These are phyloP conservation scores for Stagonosporopsis chrysanthemi DNA, from an alignment of 2,329 filamentous ascomycete genomes.

Conservation along the genomic window DNA sequence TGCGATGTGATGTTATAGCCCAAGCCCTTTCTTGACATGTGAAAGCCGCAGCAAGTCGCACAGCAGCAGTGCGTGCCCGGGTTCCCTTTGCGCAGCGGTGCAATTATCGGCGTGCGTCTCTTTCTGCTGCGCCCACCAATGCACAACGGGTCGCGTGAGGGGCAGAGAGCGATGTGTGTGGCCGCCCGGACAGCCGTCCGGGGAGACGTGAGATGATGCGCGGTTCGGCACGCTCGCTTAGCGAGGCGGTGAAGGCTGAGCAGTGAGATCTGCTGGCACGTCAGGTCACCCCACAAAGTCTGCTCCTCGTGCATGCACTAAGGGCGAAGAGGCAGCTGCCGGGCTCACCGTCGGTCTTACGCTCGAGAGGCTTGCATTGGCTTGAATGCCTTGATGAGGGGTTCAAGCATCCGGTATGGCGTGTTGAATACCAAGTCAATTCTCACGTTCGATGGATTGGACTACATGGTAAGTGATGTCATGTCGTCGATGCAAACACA, in stretches of 20 bases:
- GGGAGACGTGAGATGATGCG: slow-evolving; percentile 5
- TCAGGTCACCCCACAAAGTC: slow-evolving; percentile 12
- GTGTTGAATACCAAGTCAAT: too few relatives aligned
- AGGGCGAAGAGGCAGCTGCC: slow-evolving; percentile 4
- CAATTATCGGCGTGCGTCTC: slow-evolving; percentile 1
- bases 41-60: slow-evolving; percentile 16
- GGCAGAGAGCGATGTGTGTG: slow-evolving; percentile 1
- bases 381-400: not conserved
- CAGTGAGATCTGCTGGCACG: slow-evolving; percentile 19
- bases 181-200: slow-evolving; percentile 1
- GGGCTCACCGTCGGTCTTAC: slow-evolving; percentile 2
- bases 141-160: slow-evolving; percentile 15
- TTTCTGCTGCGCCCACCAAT: slow-evolving; percentile 10
- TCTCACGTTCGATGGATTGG: too few relatives aligned
- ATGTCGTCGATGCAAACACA: not conserved
- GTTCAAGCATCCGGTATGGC: not conserved
- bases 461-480: too few relatives aligned
- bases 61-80: slow-evolving; percentile 10
- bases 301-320: slow-evolving; percentile 10
- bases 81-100: slow-evolving; percentile 2
- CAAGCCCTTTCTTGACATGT: slow-evolving; percentile 7
- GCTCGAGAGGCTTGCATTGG: slow-evolving; percentile 6
- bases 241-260: slow-evolving; percentile 29
- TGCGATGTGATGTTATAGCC: slow-evolving; percentile 4
- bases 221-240: slow-evolving; percentile 23